Evolutionary conservation across 257 asterid genomes (phyloP).

Genomic region (Rauvolfia tetraphylla): DNA sequence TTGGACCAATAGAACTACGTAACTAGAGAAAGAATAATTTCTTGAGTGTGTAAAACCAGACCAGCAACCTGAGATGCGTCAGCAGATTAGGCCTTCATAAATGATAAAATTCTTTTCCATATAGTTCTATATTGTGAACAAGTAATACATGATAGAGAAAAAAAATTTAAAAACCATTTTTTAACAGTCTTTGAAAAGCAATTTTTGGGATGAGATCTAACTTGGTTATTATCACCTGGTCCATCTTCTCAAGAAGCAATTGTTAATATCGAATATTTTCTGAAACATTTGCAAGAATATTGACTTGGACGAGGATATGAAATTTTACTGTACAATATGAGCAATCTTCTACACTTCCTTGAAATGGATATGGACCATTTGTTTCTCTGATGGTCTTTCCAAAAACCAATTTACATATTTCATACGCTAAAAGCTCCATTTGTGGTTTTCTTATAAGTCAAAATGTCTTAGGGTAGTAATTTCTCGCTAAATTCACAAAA

Average conservation of each 20-base stretch:
- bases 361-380: not conserved
- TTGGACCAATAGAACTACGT: not conserved
- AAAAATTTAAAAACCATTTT: not conserved
- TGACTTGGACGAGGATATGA: not conserved
- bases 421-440: not conserved
- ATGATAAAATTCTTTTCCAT: not conserved
- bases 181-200: not conserved
- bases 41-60: not conserved
- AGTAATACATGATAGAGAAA: not conserved
- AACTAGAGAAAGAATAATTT: not conserved
- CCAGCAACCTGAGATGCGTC: not conserved
- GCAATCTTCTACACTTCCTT: not conserved
- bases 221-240: not conserved
- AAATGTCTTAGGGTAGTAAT: not conserved
- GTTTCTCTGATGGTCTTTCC: not conserved
- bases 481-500: not conserved
- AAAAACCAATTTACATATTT: not conserved
- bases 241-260: not conserved
- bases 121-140: not conserved
- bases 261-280: not conserved
- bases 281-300: not conserved
- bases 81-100: not conserved
- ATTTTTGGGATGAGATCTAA: not conserved
- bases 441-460: not conserved
- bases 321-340: not conserved